Evolutionary conservation across 441 rosid species (phyloP).

Genomic region (Iberis amara): DNA sequence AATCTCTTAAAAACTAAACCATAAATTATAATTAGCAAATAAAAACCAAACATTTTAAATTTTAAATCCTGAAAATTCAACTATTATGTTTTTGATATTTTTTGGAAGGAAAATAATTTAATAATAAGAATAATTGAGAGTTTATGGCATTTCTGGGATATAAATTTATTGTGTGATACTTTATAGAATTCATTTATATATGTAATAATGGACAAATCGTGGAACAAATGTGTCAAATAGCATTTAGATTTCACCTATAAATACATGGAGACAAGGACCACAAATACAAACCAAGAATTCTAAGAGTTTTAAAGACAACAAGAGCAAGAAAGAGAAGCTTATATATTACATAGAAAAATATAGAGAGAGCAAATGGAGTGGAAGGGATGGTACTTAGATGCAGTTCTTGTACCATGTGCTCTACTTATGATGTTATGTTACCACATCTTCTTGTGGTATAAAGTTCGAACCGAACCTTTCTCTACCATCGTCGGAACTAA

Average conservation of each 20-base stretch:
- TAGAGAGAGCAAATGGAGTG: slow-evolving; percentile 53
- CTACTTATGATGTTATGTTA: slow-evolving; percentile 36
- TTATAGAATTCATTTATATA: too few relatives aligned
- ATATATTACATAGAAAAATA: slow-evolving; percentile 2
- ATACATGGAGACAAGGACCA: slow-evolving; percentile 22
- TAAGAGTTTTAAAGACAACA: slow-evolving; percentile 19
- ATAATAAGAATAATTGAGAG: too few relatives aligned
- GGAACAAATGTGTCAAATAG: background rate
- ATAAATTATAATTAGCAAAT: too few relatives aligned
- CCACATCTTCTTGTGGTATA: slow-evolving; percentile 66
- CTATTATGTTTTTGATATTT: too few relatives aligned
- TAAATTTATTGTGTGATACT: too few relatives aligned
- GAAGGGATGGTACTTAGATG: slow-evolving; percentile 65
- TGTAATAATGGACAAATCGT: slow-evolving; percentile 16
- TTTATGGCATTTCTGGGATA: too few relatives aligned
- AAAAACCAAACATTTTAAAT: too few relatives aligned
- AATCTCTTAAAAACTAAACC: too few relatives aligned
- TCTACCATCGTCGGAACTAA: slow-evolving; percentile 76
- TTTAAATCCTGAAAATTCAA: too few relatives aligned
- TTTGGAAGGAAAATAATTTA: too few relatives aligned
- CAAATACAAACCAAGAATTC: slow-evolving; percentile 9
- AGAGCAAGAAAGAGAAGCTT: background rate
- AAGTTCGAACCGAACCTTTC: slow-evolving; percentile 66
- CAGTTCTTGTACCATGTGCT: slow-evolving; percentile 62
- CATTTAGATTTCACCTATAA: slow-evolving; percentile 20